Base-by-base conservation (phyloP, 164 flowering plant species). In the Malania oleifera region DNA sequence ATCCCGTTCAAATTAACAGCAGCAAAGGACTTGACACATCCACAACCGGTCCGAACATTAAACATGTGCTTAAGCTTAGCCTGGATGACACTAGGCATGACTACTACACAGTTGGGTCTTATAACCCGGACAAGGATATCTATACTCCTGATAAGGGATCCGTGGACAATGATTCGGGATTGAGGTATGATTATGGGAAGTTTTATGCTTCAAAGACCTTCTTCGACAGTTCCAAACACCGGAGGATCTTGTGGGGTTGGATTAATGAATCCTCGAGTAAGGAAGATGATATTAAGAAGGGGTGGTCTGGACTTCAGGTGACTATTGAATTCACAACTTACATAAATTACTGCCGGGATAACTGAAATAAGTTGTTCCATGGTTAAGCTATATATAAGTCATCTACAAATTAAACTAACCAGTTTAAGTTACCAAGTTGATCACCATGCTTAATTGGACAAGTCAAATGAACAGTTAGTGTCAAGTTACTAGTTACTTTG, bases 181-280 rank as follows among this genome's bases (percentile, higher is more conserved):
- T 83, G 55, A 66, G 83, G 29, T 75, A 63, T 39, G 92, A 86
- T 56, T 82, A 82, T 70, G 91, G 91, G 1, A 81, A 77, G 40
- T 83, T 72, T 28, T 83, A 81, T 53, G 89, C 82, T 28, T 83
- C 84, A 0, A 82, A 82, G 58, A 64, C 85, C 1, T 79, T 85
- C 41, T 82, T 54, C 38, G 92, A 86, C 35, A 28, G 61, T 28
- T 34, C 3, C 0, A 72, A 67, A 59, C 75, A 75, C 4, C 20
- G 84, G 58, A 69, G 87, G 56, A 61, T 83, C 0, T 55, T 82
- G 51, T 77, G 78, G 84, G 87, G 70, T 14, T 82, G 84, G 87
- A 22, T 70, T 15, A 67, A 66, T 19, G 79, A 77, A 40, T 74
- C 34, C 12, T 37, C 39, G 1, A 58, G 35, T 52, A 28, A 11